phyloP scores from a whole-genome alignment of 306 rosid genomes.

The Quercus robur region DNA sequence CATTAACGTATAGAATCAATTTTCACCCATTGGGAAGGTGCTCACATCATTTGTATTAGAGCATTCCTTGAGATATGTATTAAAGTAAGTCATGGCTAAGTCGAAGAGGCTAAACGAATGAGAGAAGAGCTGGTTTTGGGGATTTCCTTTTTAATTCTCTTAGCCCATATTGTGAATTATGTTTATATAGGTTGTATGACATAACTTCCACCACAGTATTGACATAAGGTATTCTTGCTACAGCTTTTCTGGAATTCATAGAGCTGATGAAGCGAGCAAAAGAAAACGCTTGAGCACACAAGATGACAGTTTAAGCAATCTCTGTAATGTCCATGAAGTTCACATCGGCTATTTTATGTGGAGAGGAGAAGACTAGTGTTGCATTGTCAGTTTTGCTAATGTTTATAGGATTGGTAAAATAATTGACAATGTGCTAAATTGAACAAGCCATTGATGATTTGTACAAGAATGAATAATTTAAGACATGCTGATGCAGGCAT shows the following conservation, averaged over 20 bases:
- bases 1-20: background rate
- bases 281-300: slow-evolving; percentile 7
- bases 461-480: background rate
- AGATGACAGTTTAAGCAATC: background rate
- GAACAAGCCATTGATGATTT: background rate
- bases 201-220: slow-evolving; percentile 3
- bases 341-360: background rate
- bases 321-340: background rate
- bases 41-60: no score
- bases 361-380: background rate
- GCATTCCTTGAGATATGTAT: no score
- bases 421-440: background rate
- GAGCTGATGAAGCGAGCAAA: slow-evolving; percentile 61
- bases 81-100: background rate
- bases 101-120: no score
- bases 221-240: slow-evolving; percentile 17
- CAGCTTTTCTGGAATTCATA: slow-evolving; percentile 75
- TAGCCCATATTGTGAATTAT: background rate
- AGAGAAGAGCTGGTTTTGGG: no score
- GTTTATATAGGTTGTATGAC: no score
- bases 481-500: background rate
- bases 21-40: background rate
- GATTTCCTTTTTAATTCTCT: background rate
- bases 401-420: background rate
- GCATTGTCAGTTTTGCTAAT: background rate